Evolutionary conservation across 2,329 filamentous ascomycete genomes (phyloP).

Genomic region (Colletotrichum filicis): DNA sequence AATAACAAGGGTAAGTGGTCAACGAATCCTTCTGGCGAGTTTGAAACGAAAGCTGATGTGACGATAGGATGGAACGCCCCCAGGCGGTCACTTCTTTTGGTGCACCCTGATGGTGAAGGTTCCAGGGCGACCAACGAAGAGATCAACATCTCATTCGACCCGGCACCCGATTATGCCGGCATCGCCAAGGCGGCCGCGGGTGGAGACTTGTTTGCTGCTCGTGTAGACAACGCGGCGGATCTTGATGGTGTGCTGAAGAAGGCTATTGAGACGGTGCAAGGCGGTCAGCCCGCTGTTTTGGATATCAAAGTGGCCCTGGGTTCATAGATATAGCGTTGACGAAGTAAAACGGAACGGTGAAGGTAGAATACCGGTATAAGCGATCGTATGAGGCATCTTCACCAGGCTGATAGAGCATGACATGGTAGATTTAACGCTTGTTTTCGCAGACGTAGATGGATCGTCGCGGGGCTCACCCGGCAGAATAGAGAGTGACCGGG

Average conservation of each 20-base stretch:
- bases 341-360: not conserved
- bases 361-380: not conserved
- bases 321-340: slow-evolving; percentile 45
- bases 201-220: slow-evolving; percentile 62
- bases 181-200: slow-evolving; percentile 43
- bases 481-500: slow-evolving; percentile 11
- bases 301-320: slow-evolving; percentile 62
- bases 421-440: not conserved
- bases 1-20: slow-evolving; percentile 62
- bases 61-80: slow-evolving; percentile 56
- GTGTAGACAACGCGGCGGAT: slow-evolving; percentile 57
- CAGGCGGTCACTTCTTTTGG: slow-evolving; percentile 52
- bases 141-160: slow-evolving; percentile 58
- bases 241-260: slow-evolving; percentile 58
- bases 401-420: not conserved
- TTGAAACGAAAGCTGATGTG: not conserved
- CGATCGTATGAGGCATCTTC: not conserved
- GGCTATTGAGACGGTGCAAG: slow-evolving; percentile 62
- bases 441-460: not conserved
- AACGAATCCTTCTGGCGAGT: slow-evolving; percentile 9
- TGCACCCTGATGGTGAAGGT: slow-evolving; percentile 55
- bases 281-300: slow-evolving; percentile 63
- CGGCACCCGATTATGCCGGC: slow-evolving; percentile 53
- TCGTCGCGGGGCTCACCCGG: not conserved
- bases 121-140: slow-evolving; percentile 56